Conservation (phyloP, 2,329 filamentous ascomycete species). For the Zasmidium cellare region DNA sequence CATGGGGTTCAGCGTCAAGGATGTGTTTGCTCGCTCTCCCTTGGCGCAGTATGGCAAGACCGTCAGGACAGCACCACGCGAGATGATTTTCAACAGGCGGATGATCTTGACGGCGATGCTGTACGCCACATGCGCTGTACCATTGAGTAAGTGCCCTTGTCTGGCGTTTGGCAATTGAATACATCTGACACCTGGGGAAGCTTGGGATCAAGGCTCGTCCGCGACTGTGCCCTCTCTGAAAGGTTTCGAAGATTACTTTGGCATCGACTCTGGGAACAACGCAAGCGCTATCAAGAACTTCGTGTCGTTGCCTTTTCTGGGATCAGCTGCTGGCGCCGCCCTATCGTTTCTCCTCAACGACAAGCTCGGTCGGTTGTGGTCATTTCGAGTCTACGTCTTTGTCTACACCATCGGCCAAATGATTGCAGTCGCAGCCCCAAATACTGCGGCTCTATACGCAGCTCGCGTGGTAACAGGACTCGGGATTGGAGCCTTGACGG, state of each 20-base stretch:
- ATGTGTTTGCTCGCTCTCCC: background rate
- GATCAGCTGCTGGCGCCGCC: constrained; percentile 31
- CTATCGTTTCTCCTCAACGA: constrained; percentile 43
- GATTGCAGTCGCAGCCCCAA: constrained; percentile 30
- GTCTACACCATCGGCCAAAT: constrained; percentile 39
- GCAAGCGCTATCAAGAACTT: background rate
- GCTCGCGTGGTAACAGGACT: constrained; percentile 40
- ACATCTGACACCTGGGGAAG: background rate
- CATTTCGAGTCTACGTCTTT: constrained; percentile 38
- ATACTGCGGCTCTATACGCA: constrained; percentile 34
- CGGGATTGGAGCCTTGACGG: constrained; percentile 42
- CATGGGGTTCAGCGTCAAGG: background rate
- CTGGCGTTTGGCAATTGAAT: background rate
- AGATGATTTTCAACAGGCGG: background rate
- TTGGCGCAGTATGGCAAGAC: background rate
- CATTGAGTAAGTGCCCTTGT: background rate
- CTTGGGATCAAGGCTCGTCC: background rate
- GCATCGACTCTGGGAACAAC: background rate
- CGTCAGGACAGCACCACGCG: background rate
- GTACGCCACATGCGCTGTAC: background rate
- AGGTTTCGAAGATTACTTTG: background rate
- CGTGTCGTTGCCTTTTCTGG: constrained; percentile 27
- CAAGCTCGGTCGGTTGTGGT: constrained; percentile 42
- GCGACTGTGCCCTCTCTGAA: background rate
- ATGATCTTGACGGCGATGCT: background rate